Percentiles rank a stretch among this genome's conserved stretches.
phyloP scores from a whole-genome alignment of 2,329 filamentous ascomycete species.

The Ophiostoma piceae region DNA sequence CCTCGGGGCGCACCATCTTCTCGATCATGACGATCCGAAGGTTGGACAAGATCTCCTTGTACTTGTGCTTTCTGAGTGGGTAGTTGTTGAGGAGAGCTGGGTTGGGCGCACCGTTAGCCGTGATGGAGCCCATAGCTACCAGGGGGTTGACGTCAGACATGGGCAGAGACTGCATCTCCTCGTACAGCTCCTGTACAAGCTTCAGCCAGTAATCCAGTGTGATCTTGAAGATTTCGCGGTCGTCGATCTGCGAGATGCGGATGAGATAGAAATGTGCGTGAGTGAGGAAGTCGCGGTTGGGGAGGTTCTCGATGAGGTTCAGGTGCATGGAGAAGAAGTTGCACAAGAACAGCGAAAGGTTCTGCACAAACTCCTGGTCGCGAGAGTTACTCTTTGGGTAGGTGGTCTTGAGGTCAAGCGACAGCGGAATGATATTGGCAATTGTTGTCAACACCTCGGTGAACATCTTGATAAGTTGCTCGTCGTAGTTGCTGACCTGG shows the following conservation, averaged over 20 bases:
- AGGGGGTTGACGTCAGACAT: slow-evolving; percentile 84
- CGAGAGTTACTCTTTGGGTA: slow-evolving; percentile 86
- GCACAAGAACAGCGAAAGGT: slow-evolving; percentile 88
- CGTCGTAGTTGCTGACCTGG: slow-evolving; percentile 72
- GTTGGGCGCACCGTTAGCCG: slow-evolving; percentile 78
- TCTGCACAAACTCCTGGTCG: slow-evolving; percentile 97
- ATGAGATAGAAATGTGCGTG: slow-evolving; percentile 98
- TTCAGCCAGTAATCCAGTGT: slow-evolving; percentile 99
- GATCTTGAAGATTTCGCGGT: slow-evolving; percentile 99
- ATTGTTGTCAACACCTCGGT: slow-evolving; percentile 92
- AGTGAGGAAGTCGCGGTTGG: slow-evolving; percentile 88
- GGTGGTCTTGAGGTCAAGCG: slow-evolving; percentile 82
- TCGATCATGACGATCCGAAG: slow-evolving; percentile 98
- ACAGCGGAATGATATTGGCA: slow-evolving; percentile 84
- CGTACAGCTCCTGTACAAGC: slow-evolving; percentile 93
- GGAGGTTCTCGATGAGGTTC: slow-evolving; percentile 87
- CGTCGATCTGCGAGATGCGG: slow-evolving; percentile 96
- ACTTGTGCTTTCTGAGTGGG: slow-evolving; percentile 95
- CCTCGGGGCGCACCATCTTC: slow-evolving; percentile 98
- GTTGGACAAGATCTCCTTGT: slow-evolving; percentile 88
- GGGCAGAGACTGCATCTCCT: slow-evolving; percentile 96
- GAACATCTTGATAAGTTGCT: slow-evolving; percentile 97
- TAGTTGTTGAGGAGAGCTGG: slow-evolving; percentile 81
- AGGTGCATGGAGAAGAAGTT: slow-evolving; percentile 96
- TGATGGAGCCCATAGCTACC: slow-evolving; percentile 69